Evolutionary conservation across 176 grass and related monocot genomes (phyloP).

Genomic region (maize (Zea mays)): Zm-B73-REFERENCE-NAM-5.0 NC_050099.1:7456001-7456500

Average conservation of each 20-base stretch:
- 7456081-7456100: background rate
- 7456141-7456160: background rate
- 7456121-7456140: slow-evolving; percentile 12
- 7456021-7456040: background rate
- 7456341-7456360: background rate
- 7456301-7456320: background rate
- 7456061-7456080: background rate
- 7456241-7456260: background rate
- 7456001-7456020: background rate
- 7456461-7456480: background rate
- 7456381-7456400: background rate
- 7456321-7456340: background rate
- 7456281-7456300: background rate
- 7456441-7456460: background rate
- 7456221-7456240: background rate
- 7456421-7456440: background rate
- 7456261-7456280: background rate
- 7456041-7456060: background rate
- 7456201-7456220: background rate
- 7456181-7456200: background rate
- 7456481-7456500: background rate
- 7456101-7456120: background rate
- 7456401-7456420: background rate
- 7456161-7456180: slow-evolving; percentile 13
- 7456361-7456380: background rate